phyloP scores from a whole-genome alignment of 257 asterid genomes.

The Prunella vulgaris region DNA sequence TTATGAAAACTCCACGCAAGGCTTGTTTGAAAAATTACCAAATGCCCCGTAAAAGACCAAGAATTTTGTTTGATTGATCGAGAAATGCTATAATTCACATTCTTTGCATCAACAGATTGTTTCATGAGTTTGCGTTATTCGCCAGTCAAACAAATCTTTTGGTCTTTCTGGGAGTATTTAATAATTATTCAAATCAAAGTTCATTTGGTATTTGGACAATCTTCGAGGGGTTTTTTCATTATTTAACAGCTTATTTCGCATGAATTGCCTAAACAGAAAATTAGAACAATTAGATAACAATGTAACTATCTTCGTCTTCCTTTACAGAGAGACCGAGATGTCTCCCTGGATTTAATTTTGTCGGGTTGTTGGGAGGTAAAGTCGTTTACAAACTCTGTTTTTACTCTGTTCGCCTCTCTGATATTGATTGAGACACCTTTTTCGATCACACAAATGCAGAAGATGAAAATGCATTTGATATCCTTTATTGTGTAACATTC shows the following conservation, averaged over 20 bases:
- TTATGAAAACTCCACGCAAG: background rate
- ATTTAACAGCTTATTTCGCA: too few relatives aligned
- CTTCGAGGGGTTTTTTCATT: background rate
- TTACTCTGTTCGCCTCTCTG: background rate
- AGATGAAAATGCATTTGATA: constrained; percentile 76
- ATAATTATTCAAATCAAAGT: background rate
- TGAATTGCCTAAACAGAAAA: background rate
- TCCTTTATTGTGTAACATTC: constrained; percentile 76
- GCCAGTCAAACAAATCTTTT: background rate
- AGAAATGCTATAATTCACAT: background rate
- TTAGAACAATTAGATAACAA: background rate
- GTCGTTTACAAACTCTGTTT: background rate
- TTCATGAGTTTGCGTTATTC: background rate
- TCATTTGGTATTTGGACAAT: background rate
- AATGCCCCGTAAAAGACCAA: background rate
- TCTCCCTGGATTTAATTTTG: constrained; percentile 68
- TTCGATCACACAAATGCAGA: constrained; percentile 53
- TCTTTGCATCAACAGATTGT: background rate
- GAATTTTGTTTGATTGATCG: background rate
- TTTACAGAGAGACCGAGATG: constrained; percentile 76
- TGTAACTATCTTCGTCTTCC: background rate
- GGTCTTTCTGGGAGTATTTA: background rate
- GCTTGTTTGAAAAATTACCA: background rate
- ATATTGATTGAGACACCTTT: background rate
- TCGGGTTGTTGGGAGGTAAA: constrained; percentile 71